Base-by-base conservation (phyloP, 2,329 filamentous ascomycete species). In the Acarospora socialis region DNA sequence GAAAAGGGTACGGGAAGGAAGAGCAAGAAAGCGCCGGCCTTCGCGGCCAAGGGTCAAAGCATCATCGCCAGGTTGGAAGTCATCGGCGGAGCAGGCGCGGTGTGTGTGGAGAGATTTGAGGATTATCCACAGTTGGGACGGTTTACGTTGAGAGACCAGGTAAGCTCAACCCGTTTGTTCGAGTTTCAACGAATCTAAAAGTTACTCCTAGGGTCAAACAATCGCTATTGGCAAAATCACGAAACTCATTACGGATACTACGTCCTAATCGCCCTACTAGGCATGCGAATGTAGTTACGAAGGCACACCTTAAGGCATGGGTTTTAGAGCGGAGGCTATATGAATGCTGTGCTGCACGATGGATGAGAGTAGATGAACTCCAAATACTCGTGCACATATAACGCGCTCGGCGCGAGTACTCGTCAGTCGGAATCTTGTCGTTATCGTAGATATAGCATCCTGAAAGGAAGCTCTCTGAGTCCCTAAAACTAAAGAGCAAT, bases 171-270 rank as follows among this genome's bases (percentile, higher is more conserved):
- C 37, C 38, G 15, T 52, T 46, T 14, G 8, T 27, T 36, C 13
- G n/a, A 19, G 9, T 16, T 9, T 16, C 37, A 34, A 34, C 37
- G 13, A 5, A 5, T 21, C 14, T 31, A 22, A 15, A 28, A 32
- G 32, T 15, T 42, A 31, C 45, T 41, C 52, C 33, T 51, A 95
- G 77, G 90, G 90, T 48, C 87, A 95, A 80, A 98, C 90, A 0
- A 94, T 98, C 63, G 90, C 90, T 35, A 98, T 98, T 62, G 90
- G 90, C 51, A 98, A 98, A 72, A 92, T 98, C 21, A 40, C 83
- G 38, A 94, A 86, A 69, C 70, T 98, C 39, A 73, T 81, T 45
- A 63, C 58, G 3, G 59, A 66, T 19, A 20, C 28, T 32, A 19
- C 21, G 21, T 22, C 21, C n/a, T n/a, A n/a, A n/a, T n/a, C n/a